These are phyloP conservation scores for Pleurotus platypus DNA, from an alignment of 768 basidiomycete species.

Conservation along the genomic window DNA sequence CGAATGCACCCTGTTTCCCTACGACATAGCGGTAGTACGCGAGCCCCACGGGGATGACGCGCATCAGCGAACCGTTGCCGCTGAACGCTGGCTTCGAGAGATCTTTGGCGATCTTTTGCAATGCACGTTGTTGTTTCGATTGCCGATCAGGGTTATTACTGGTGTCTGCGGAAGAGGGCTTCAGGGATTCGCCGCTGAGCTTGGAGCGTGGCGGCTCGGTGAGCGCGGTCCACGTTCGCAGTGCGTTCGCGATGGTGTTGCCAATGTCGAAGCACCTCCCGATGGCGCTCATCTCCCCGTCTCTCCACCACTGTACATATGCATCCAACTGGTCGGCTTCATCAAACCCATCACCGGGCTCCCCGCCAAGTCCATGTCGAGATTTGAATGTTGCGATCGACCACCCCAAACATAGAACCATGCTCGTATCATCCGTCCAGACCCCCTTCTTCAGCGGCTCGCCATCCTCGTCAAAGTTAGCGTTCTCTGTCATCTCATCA, in stretches of 20 bases:
- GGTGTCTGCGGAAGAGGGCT: not conserved
- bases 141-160: not conserved
- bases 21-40: conserved; percentile 27
- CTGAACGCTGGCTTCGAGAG: conserved; percentile 22
- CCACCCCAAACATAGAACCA: conserved; percentile 40
- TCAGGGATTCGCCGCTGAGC: too few relatives aligned
- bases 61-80: conserved; percentile 44
- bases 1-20: conserved; percentile 9
- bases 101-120: conserved; percentile 25
- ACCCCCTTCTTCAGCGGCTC: conserved; percentile 22
- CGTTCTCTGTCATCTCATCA: conserved; percentile 32
- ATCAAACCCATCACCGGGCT: conserved; percentile 22
- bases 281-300: conserved; percentile 29
- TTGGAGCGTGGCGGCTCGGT: not conserved
- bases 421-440: conserved; percentile 49
- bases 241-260: conserved; percentile 27
- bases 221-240: conserved; percentile 13
- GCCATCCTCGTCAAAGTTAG: conserved; percentile 26
- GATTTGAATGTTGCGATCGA: conserved; percentile 30
- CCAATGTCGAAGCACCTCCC: conserved; percentile 39
- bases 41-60: conserved; percentile 40
- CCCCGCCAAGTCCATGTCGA: conserved; percentile 23
- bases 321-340: conserved; percentile 30
- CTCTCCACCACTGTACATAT: conserved; percentile 29
- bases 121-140: conserved; percentile 11